Conservation (phyloP, 306 rosid genomes). For the Corylus avellana region DNA sequence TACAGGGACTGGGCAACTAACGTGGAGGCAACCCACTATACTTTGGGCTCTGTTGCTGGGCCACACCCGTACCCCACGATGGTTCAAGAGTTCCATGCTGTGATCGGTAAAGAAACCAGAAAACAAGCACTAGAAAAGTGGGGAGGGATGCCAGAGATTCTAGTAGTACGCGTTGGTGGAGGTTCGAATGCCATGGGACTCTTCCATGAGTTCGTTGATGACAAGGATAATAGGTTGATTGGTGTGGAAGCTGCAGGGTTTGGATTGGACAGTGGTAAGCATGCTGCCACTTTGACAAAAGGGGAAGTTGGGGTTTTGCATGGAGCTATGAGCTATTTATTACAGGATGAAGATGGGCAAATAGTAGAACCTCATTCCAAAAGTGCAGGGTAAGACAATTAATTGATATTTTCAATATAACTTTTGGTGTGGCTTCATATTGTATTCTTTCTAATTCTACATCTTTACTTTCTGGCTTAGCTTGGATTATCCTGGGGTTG, state of each 20-base stretch:
- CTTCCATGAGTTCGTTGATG: slow-evolving; percentile 85
- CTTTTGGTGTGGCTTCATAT: slow-evolving; percentile 8
- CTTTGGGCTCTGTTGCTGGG: slow-evolving; percentile 97
- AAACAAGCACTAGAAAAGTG: slow-evolving; percentile 90
- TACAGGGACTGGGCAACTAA: slow-evolving; percentile 95
- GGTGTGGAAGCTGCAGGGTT: slow-evolving; percentile 99
- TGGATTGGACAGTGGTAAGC: slow-evolving; percentile 92
- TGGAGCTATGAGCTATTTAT: slow-evolving; percentile 97
- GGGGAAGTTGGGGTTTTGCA: slow-evolving; percentile 94
- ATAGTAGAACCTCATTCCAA: slow-evolving; percentile 95
- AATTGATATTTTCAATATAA: slow-evolving; percentile 1
- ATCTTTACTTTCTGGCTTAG: slow-evolving; percentile 38
- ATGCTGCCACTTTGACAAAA: slow-evolving; percentile 88
- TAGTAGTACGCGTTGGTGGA: slow-evolving; percentile 92
- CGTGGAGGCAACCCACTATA: slow-evolving; percentile 96
- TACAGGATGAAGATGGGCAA: slow-evolving; percentile 97
- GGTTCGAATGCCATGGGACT: slow-evolving; percentile 98
- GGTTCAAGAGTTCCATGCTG: slow-evolving; percentile 93
- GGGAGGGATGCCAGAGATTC: slow-evolving; percentile 92
- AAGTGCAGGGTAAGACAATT: slow-evolving; percentile 81
- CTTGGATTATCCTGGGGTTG: slow-evolving; percentile 99
- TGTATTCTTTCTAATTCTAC: slow-evolving; percentile 24
- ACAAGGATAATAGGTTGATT: slow-evolving; percentile 67
- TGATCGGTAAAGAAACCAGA: slow-evolving; percentile 93
- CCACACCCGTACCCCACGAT: slow-evolving; percentile 99